phyloP scores from a whole-genome alignment of 495 filamentous ascomycete genomes.

The Penicillium malachiteum region DNA sequence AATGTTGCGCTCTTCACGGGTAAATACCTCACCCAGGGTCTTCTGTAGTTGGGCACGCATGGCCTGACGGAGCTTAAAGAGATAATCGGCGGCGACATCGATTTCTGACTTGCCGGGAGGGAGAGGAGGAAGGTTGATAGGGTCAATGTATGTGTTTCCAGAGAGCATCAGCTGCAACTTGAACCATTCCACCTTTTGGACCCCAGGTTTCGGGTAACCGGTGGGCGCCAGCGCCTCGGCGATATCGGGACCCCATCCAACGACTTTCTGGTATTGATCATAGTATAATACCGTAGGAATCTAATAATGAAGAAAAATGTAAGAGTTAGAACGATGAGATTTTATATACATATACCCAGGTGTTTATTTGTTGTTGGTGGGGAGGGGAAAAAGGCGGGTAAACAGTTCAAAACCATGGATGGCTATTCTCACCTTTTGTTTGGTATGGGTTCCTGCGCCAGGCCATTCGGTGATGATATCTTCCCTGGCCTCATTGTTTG shows the following conservation, averaged over 20 bases:
- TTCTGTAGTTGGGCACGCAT: conserved; percentile 76
- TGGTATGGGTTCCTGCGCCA: conserved; percentile 72
- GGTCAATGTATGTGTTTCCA: conserved; percentile 79
- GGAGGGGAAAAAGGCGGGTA: background rate
- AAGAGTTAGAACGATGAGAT: background rate
- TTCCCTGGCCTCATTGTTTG: conserved; percentile 72
- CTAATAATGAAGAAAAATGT: conserved; percentile 35
- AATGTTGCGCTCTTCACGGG: conserved; percentile 76
- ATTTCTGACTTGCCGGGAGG: conserved; percentile 78
- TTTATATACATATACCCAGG: too few relatives aligned
- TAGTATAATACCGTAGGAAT: conserved; percentile 82
- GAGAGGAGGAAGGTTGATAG: conserved; percentile 75
- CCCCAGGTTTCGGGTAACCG: conserved; percentile 74
- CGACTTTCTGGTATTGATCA: conserved; percentile 79
- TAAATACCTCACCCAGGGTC: conserved; percentile 73
- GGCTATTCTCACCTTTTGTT: conserved; percentile 60
- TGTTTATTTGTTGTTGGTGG: background rate
- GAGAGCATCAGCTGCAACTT: conserved; percentile 80
- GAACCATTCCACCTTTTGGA: conserved; percentile 85
- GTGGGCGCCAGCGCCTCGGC: conserved; percentile 76
- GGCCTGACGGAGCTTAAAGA: conserved; percentile 75
- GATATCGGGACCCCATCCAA: conserved; percentile 80
- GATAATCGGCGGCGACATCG: conserved; percentile 77
- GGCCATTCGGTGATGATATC: conserved; percentile 83
- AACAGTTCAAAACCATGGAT: background rate